Conservation (phyloP, 2,329 filamentous ascomycete genomes). For the Ophiocordyceps robertsii region DNA sequence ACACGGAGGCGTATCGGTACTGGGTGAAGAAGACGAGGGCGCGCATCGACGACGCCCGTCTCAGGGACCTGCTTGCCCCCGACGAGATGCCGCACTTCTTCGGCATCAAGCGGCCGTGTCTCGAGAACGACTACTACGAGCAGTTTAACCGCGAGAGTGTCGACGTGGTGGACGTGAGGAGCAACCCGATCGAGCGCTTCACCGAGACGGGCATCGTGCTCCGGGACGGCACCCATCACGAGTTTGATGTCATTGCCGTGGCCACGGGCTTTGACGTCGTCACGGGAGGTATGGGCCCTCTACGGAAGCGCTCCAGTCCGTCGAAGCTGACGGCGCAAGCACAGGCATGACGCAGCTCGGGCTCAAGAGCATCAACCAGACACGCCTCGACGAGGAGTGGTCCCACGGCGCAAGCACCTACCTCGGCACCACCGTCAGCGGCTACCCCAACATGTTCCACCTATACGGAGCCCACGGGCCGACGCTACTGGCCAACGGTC, state of each 20-base stretch:
- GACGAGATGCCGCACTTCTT: conserved; percentile 37
- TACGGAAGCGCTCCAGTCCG: not conserved
- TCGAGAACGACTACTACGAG: conserved; percentile 31
- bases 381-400: conserved; percentile 29
- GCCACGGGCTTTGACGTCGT: conserved; percentile 29
- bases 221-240: conserved; percentile 24
- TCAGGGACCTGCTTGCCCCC: conserved; percentile 38
- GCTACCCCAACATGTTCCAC: conserved; percentile 37
- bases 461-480: conserved; percentile 44
- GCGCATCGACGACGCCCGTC: conserved; percentile 33
- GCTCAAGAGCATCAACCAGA: conserved; percentile 24
- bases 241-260: conserved; percentile 29
- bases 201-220: conserved; percentile 26
- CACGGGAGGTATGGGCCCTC: conserved; percentile 17
- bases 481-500: conserved; percentile 41
- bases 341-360: conserved; percentile 30
- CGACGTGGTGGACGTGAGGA: conserved; percentile 26
- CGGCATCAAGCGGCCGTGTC: conserved; percentile 34
- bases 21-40: conserved; percentile 37
- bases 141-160: conserved; percentile 30
- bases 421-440: conserved; percentile 27
- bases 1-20: conserved; percentile 39
- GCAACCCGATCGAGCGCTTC: conserved; percentile 26
- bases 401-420: conserved; percentile 25
- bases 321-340: not conserved